Evolutionary conservation across 1,284 basidiomycete species (phyloP), one percentile per base, ranked within the genome.

Genomic region (Marasmius fiardii): DNA sequence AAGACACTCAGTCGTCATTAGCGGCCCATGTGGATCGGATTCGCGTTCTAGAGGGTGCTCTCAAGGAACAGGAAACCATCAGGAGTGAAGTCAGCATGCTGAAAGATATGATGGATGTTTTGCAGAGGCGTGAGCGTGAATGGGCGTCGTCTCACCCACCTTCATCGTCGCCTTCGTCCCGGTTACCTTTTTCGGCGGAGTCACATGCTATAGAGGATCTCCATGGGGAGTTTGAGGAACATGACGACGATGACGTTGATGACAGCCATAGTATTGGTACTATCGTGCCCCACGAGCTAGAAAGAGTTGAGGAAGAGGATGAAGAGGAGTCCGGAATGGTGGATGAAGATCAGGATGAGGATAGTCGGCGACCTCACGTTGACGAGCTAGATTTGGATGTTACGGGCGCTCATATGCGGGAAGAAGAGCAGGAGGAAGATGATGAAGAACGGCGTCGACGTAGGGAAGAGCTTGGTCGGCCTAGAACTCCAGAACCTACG

Each of bases 11-110:
- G 64, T 73, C 81, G 0, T 89, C 88, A 0, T 79, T 98, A 16
- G 81, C 88, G 1, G 77, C 73, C 14, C 93, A 98, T 64, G 82
- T 93, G 35, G 92, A 95, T 58, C 93, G 94, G 71, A 89, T 97
- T 58, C 84, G 87, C 43, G 80, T 85, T 14, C 78, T 98, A 31
- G 95, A 98, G 65, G 80, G 79, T 39, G 82, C 95, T 51, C 80
- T 97, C 47, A 80, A 91, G 0, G 94, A 98, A 69, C 93, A 98
- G 64, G 93, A 97, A 57, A 77, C 75, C 8, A 85, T 98, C 67
- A 92, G 91, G 69, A 77, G 79, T 34, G 94, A 99, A 65, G 85
- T 99, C 2, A 75, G 80, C 34, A 74, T 77, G 1, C 75, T 95
- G 53, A 76, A 87, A 14, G 85, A 89, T 53, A 74, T 92, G 64